A percentile compares a stretch with the other conserved stretches of the same genome.
phyloP scores from a whole-genome alignment of 2,329 filamentous ascomycete species.

The Pseudogymnoascus sp. region DNA sequence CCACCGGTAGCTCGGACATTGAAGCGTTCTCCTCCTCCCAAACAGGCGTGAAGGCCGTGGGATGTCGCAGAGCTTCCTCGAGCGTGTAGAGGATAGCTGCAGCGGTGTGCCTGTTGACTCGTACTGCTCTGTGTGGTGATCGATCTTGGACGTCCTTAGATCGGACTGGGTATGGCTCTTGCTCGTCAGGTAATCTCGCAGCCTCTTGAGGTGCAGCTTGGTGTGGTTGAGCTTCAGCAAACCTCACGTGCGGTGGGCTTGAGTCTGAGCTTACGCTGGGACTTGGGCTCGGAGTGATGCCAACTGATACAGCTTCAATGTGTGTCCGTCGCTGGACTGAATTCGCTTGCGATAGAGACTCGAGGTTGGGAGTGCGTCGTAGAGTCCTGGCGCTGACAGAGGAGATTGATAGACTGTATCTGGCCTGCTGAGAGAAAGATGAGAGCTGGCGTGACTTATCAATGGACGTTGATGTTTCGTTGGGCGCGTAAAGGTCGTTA shows the following conservation, averaged over 20 bases:
- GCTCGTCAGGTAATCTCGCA: background rate
- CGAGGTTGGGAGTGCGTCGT: conserved; percentile 10
- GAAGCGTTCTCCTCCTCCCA: conserved; percentile 78
- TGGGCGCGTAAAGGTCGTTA: conserved; percentile 30
- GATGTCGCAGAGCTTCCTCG: conserved; percentile 79
- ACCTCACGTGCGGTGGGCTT: conserved; percentile 21
- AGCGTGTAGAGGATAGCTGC: conserved; percentile 87
- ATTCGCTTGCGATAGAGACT: conserved; percentile 10
- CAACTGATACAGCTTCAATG: conserved; percentile 26
- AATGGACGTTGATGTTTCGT: conserved; percentile 26
- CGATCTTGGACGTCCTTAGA: conserved; percentile 18
- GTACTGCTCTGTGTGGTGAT: conserved; percentile 41
- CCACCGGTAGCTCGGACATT: conserved; percentile 77
- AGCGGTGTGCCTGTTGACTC: conserved; percentile 75
- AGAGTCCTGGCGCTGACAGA: conserved; percentile 5
- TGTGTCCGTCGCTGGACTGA: conserved; percentile 21
- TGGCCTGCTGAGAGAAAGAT: conserved; percentile 11
- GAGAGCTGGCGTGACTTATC: conserved; percentile 26
- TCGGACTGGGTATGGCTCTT: conserved; percentile 14
- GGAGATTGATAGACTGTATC: background rate
- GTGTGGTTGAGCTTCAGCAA: conserved; percentile 14
- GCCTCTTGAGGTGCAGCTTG: conserved; percentile 1
- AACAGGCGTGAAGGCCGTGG: conserved; percentile 76
- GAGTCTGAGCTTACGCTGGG: background rate
- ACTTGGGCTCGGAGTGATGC: conserved; percentile 18